phyloP scores from a whole-genome alignment of 441 rosid species.

The Populus trichocarpa region DNA sequence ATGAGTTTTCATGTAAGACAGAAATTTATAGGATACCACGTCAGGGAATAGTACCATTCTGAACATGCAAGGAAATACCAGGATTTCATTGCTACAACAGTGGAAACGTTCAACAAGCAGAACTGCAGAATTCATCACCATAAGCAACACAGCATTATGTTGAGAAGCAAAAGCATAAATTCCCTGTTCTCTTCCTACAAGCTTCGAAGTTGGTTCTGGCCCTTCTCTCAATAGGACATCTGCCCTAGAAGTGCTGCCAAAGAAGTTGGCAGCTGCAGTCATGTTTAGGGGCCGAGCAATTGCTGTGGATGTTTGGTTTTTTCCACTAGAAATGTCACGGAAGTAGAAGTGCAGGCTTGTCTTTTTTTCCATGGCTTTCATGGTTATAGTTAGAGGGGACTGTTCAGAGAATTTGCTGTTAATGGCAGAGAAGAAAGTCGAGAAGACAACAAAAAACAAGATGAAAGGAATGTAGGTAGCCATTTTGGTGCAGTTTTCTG shows the following conservation, averaged over 20 bases:
- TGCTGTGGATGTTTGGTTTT: slow-evolving; percentile 36
- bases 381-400: slow-evolving; percentile 19
- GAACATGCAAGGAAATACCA: not conserved
- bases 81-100: not conserved
- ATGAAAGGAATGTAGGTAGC: not conserved
- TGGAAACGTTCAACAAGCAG: not conserved
- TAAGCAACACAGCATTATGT: slow-evolving; percentile 20
- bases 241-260: slow-evolving; percentile 28
- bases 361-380: slow-evolving; percentile 34
- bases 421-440: not conserved
- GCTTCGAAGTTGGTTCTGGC: slow-evolving; percentile 30
- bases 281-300: slow-evolving; percentile 32
- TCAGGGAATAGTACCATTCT: too few species aligned
- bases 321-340: slow-evolving; percentile 55
- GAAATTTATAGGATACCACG: too few species aligned
- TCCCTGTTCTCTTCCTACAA: slow-evolving; percentile 39
- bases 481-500: not conserved
- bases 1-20: too few species aligned
- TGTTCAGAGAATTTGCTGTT: slow-evolving; percentile 18
- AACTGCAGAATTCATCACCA: slow-evolving; percentile 31
- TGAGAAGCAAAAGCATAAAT: slow-evolving; percentile 35
- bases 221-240: slow-evolving; percentile 37
- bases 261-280: not conserved
- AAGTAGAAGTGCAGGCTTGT: slow-evolving; percentile 65
- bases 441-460: not conserved